phyloP scores from a whole-genome alignment of 495 filamentous ascomycete genomes.

The Neurospora sp. region DNA sequence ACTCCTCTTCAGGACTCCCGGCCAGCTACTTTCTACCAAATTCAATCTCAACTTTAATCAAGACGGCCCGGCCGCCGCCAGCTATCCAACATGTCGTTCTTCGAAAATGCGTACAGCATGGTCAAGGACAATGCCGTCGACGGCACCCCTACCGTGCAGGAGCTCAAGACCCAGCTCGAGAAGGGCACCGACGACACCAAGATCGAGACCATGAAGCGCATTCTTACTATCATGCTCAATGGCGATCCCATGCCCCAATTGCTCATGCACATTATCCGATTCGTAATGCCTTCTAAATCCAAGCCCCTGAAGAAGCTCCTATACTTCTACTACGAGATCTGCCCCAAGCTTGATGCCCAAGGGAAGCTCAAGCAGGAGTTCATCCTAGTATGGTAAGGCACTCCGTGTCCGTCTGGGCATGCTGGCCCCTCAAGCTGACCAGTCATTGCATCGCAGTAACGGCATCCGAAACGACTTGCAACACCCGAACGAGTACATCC shows the following conservation, averaged over 20 bases:
- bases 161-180: constrained; percentile 88
- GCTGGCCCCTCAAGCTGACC: constrained; percentile 7
- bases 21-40: not conserved
- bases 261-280: constrained; percentile 99
- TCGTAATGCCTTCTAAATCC: constrained; percentile 96
- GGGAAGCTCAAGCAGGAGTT: constrained; percentile 99
- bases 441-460: constrained; percentile 49
- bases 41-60: not conserved
- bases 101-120: constrained; percentile 88
- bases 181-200: constrained; percentile 97
- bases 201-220: constrained; percentile 95
- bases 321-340: constrained; percentile 99
- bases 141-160: constrained; percentile 70
- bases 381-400: constrained; percentile 90
- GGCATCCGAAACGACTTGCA: constrained; percentile 96
- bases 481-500: constrained; percentile 96
- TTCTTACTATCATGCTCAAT: constrained; percentile 95
- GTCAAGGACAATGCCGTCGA: constrained; percentile 95
- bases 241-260: constrained; percentile 91
- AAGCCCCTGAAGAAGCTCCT: constrained; percentile 96
- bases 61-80: constrained; percentile 7
- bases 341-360: constrained; percentile 80
- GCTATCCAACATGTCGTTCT: constrained; percentile 74
- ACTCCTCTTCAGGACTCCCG: not conserved
- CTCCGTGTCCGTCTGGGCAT: not conserved